These are phyloP conservation scores for Leccinum laetum DNA, from an alignment of 1,284 basidiomycete genomes.

Conservation along the genomic window DNA sequence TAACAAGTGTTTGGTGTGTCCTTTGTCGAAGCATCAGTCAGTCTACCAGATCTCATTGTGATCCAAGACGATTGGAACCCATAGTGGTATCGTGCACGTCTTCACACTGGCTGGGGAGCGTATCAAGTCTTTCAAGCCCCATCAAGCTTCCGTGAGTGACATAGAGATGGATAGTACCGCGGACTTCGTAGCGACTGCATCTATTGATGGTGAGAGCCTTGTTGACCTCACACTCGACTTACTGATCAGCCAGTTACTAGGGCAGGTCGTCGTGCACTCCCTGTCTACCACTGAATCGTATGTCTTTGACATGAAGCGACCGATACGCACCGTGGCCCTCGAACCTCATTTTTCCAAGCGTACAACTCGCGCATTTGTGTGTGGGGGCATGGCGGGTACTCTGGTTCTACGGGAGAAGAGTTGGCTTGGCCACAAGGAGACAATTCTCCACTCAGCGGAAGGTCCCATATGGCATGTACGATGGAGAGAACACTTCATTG, in stretches of 20 bases:
- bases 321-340: slow-evolving; percentile 87
- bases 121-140: slow-evolving; percentile 90
- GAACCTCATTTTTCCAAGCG: slow-evolving; percentile 91
- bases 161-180: slow-evolving; percentile 84
- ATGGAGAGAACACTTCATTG: slow-evolving; percentile 88
- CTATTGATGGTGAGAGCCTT: slow-evolving; percentile 80
- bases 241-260: slow-evolving; percentile 39
- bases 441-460: slow-evolving; percentile 83
- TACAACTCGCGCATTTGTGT: slow-evolving; percentile 84
- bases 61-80: slow-evolving; percentile 82
- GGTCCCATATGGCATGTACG: slow-evolving; percentile 93
- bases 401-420: slow-evolving; percentile 91
- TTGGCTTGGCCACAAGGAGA: slow-evolving; percentile 96
- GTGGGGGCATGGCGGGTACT: slow-evolving; percentile 91
- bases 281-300: slow-evolving; percentile 83
- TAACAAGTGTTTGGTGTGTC: slow-evolving; percentile 69
- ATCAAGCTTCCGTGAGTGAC: slow-evolving; percentile 89
- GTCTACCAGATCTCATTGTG: slow-evolving; percentile 7
- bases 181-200: slow-evolving; percentile 92
- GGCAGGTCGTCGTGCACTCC: slow-evolving; percentile 90
- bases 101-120: slow-evolving; percentile 80
- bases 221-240: not conserved
- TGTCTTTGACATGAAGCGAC: slow-evolving; percentile 90
- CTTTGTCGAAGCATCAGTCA: slow-evolving; percentile 5
- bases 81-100: slow-evolving; percentile 89